Evolutionary conservation across 2,329 filamentous ascomycete genomes (phyloP).

Genomic region (Talaromyces piceae): DNA sequence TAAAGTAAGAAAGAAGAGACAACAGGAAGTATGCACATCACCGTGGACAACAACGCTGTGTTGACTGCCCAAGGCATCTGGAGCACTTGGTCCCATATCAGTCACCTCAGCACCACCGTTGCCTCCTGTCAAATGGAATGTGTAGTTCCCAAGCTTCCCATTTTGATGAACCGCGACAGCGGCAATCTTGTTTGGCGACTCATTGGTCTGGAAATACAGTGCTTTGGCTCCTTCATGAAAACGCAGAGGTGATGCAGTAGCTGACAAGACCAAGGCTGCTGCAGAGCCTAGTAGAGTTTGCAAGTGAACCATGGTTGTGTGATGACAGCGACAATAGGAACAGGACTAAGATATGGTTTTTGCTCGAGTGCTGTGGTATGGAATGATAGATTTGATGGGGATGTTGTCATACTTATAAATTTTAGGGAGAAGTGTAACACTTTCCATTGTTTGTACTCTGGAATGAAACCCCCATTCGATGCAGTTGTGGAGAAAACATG

Average conservation of each 20-base stretch:
- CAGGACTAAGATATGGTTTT: background rate
- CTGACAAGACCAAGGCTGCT: background rate
- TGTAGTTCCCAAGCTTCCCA: background rate
- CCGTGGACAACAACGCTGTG: conserved; percentile 1
- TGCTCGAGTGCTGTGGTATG: background rate
- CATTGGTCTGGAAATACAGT: background rate
- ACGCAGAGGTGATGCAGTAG: background rate
- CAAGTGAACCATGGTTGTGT: background rate
- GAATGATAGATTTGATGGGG: background rate
- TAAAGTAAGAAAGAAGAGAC: background rate
- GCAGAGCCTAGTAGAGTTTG: background rate
- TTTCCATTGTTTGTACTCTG: background rate
- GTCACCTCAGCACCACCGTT: background rate
- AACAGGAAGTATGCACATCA: background rate
- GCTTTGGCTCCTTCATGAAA: background rate
- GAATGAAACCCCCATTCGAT: background rate
- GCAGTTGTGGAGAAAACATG: background rate
- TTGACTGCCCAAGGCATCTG: background rate
- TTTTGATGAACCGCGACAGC: background rate
- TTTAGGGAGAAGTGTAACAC: background rate
- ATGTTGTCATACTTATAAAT: background rate
- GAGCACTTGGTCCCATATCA: background rate
- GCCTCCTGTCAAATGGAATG: background rate
- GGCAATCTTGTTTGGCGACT: background rate
- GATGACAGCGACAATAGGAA: background rate